Base-by-base conservation (phyloP, 2,329 filamentous ascomycete genomes). In the Colletotrichum orchidophilum region DNA sequence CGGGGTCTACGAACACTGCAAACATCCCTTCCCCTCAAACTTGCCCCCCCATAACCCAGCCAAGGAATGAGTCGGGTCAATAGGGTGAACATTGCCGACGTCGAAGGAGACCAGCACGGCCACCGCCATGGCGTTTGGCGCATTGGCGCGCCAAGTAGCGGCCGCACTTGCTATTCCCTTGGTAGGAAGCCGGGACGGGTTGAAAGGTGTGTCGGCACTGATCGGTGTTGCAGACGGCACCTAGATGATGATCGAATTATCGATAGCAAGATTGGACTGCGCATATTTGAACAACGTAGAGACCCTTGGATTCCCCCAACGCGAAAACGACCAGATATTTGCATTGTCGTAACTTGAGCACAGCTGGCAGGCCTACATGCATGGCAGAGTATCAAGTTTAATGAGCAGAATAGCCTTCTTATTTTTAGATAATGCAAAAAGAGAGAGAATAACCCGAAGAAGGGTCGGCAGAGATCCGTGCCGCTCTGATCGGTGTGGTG, bases 171-270 rank as follows among this genome's bases (percentile, higher is more conserved):
- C 49, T 18, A 26, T 13, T 31, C 24, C 5, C 8, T 7, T 39
- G 13, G 39, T 21, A 46, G 39, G 18, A 7, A 46, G 18, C 39
- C 39, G 5, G n/a, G 42, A 50, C 27, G 27, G 42, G 27, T 11
- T n/a, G 52, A 24, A 18, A 57, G 57, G 64, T 26, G 15, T 27
- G 15, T 59, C 58, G 58, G 46, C 21, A 50, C 62, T 42, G 21
- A 13, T 8, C 29, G 67, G 35, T 29, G 24, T 55, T 42, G 24
- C 50, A 57, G 31, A 24, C 58, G 52, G 63, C 52, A 39, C 50
- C 39, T 27, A 42, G 21, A 31, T 9, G 52, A 50, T 26, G 35
- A 58, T 58, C 39, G 53, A 57, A 62, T 70, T 66, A 61, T 63
- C 63, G 63, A 59, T 59, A 58, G 52, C 46, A 58, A 63, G 24